phyloP scores from a whole-genome alignment of 2,329 filamentous ascomycete species.

The Diatrype stigma region DNA sequence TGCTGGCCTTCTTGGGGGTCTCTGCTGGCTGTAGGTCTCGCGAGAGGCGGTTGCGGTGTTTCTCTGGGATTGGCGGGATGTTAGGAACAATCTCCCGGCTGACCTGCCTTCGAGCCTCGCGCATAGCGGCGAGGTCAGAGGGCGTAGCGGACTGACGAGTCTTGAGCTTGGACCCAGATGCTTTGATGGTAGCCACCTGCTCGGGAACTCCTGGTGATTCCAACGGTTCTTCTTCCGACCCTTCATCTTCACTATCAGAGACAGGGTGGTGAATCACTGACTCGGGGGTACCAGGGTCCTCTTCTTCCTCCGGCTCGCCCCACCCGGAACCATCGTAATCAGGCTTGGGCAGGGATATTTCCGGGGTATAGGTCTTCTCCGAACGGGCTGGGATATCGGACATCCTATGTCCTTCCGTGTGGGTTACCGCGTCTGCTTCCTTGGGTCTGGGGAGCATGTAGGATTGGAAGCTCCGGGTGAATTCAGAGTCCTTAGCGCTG shows the following conservation, averaged over 20 bases:
- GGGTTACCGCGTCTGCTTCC: slow-evolving; percentile 29
- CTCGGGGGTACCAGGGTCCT: slow-evolving; percentile 72
- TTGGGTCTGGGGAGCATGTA: slow-evolving; percentile 43
- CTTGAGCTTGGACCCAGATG: slow-evolving; percentile 77
- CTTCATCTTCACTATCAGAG: slow-evolving; percentile 40
- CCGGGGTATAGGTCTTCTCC: slow-evolving; percentile 47
- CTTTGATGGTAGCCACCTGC: slow-evolving; percentile 78
- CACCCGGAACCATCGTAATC: slow-evolving; percentile 59
- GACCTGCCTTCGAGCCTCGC: slow-evolving; percentile 77
- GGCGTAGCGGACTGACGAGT: slow-evolving; percentile 85
- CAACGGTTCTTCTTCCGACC: slow-evolving; percentile 31
- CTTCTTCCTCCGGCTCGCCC: slow-evolving; percentile 46
- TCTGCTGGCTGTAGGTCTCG: slow-evolving; percentile 41
- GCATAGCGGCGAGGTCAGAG: slow-evolving; percentile 78
- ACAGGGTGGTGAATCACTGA: slow-evolving; percentile 83
- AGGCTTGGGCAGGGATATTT: slow-evolving; percentile 49
- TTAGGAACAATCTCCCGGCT: slow-evolving; percentile 63
- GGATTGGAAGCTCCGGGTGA: slow-evolving; percentile 41
- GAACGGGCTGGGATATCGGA: slow-evolving; percentile 31
- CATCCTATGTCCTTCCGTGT: slow-evolving; percentile 31
- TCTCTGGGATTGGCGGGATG: slow-evolving; percentile 58
- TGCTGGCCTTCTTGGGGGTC: slow-evolving; percentile 27
- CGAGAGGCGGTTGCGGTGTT: slow-evolving; percentile 53
- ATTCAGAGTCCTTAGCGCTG: slow-evolving; percentile 30
- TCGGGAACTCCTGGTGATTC: slow-evolving; percentile 71